Base-by-base conservation (phyloP, 768 basidiomycete genomes). In the Lactarius akahatsu region DNA sequence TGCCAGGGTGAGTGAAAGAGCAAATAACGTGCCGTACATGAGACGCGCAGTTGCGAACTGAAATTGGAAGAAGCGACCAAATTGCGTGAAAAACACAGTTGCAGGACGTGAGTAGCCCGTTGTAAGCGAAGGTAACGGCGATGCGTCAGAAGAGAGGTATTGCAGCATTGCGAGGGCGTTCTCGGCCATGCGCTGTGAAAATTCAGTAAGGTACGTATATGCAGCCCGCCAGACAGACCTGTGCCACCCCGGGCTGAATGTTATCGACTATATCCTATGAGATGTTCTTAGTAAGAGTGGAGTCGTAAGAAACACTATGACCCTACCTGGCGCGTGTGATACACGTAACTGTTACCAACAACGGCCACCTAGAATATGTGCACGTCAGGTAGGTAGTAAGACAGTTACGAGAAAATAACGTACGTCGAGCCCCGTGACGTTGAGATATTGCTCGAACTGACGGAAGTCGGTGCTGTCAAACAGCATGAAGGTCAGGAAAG, bases 371-470 rank as follows among this genome's bases (percentile, higher is more conserved):
- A 57, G 13, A 26, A 59, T 58, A 63, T 26, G 55, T 41, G 63
- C 62, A 23, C 30, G 52, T 62, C 26, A 30, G 40, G 54, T 34
- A 23, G 2, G 16, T n/a, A 61, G 2, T 41, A 36, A n/a, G 54
- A 55, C 26, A 26, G 4, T 8, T 15, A 52, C 4, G 13, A 26
- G 23, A 26, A 26, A 41, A 26, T 16, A 55, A 77, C 87, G 72
- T 72, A 92, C 92, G 75, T 98, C 96, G 26, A 98, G 77, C 13
- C 96, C 96, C 0, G 94, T 91, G 23, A 98, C 88, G 71, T 92
- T 91, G 38, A 96, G 78, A 73, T 97, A 97, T 63, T 89, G 78
- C 71, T 93, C 91, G 68, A 97, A 98, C 71, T 98, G 96, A 34
- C 92, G 86, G 72, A 98, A 98, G 76, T 98, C 96, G 59, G 96